Percentiles rank a stretch among this genome's conserved stretches.
These are phyloP conservation scores for Amylostereum areolatum DNA, from an alignment of 1,284 basidiomycete species.

Conservation along the genomic window DNA sequence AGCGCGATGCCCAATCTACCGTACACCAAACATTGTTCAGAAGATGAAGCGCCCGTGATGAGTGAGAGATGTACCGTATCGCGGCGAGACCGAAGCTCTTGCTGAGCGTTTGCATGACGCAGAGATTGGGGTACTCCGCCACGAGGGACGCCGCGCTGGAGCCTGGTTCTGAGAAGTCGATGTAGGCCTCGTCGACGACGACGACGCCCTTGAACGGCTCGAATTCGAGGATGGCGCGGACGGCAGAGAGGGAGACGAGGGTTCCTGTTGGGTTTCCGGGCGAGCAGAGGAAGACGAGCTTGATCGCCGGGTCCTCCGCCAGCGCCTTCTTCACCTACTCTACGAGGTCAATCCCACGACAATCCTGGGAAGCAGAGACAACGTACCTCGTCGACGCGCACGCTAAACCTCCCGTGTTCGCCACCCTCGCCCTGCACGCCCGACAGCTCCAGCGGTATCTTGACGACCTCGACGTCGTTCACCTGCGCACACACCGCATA, in stretches of 20 bases:
- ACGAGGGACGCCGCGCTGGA: too few relatives aligned
- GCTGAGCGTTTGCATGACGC: too few relatives aligned
- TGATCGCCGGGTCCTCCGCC: constrained; percentile 68
- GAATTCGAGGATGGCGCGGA: constrained; percentile 50
- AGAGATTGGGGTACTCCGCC: too few relatives aligned
- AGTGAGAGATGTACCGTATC: too few relatives aligned
- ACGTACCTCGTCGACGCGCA: constrained; percentile 72
- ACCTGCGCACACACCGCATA: constrained; percentile 93
- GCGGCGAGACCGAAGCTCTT: too few relatives aligned
- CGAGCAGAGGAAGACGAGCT: constrained; percentile 93
- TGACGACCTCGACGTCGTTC: constrained; percentile 86
- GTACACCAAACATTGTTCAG: too few relatives aligned
- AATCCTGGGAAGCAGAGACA: background rate
- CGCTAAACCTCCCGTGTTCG: constrained; percentile 71
- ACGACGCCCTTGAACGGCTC: too few relatives aligned
- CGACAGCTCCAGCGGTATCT: constrained; percentile 69
- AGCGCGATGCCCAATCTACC: too few relatives aligned
- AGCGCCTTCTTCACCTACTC: constrained; percentile 68
- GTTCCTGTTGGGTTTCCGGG: constrained; percentile 98
- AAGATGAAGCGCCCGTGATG: too few relatives aligned
- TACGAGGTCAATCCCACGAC: background rate
- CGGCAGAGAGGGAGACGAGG: constrained; percentile 65
- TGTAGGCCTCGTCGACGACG: too few relatives aligned
- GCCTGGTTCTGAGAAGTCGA: too few relatives aligned
- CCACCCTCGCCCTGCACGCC: constrained; percentile 58